Base-by-base conservation (phyloP, 2,329 filamentous ascomycete genomes). In the Purpureocillium takamizusanense region DNA sequence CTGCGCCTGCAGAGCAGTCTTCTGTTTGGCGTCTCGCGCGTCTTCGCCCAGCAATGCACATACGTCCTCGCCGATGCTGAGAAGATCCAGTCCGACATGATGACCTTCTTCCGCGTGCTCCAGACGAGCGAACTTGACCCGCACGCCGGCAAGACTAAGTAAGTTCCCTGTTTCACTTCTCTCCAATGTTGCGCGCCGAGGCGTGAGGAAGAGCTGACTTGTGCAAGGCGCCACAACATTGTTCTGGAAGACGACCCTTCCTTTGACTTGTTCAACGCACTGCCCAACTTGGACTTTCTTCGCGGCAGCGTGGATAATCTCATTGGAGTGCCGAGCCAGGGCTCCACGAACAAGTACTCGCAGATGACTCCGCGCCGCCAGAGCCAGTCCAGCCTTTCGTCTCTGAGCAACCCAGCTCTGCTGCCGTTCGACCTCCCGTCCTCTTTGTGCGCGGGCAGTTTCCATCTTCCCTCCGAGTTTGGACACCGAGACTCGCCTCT, bases 1-100 rank as follows among this genome's bases (percentile, higher is more conserved):
- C 63, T 98, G 46, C 81, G 92, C 28, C 74, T 98, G 16, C 90
- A 97, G 55, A 84, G 88, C 13, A 95, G 82, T 50, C 70, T 98
- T 14, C 76, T 98, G 21, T 89, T 83, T 55, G 89, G 89, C 5
- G 77, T 95, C 13, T 83, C 87, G 3, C 77, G 84, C 35, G 88
- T 97, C 14, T 95, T 87, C 57, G 72, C 77, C 18, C 85, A 95
- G 56, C 89, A 98, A 61, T 94, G 85, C 51, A 72, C 74, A 29
- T 98, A 95, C 56, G 78, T 95, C 17, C 77, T 95, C 34, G 72
- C 75, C 3, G 92, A 97, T 53, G 80, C 81, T 3, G 81, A 89
- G 58, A 79, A 76, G 48, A 79, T 84, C 29, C 81, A 86, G 49
- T 74, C 79, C 43, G 78, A 77, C 47, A 86, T 97, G 73, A 72